phyloP scores from a whole-genome alignment of 1,284 basidiomycete genomes.

The Apiotrichum mycotoxinovorans region DNA sequence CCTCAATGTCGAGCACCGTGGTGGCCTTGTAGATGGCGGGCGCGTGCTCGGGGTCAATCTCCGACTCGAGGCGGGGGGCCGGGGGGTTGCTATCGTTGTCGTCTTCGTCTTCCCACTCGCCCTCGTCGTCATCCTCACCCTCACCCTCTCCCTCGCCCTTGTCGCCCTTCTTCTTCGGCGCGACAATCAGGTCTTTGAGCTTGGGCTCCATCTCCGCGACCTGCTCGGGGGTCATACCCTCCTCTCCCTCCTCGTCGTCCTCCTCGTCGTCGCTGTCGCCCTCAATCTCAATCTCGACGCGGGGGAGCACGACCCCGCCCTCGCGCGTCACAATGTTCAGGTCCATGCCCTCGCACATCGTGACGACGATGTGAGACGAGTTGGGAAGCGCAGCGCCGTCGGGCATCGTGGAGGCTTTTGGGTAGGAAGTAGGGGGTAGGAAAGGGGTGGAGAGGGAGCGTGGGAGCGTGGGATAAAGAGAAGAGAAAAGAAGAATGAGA shows the following conservation, averaged over 20 bases:
- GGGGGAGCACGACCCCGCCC: neutral
- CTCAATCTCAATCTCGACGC: neutral
- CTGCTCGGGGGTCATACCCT: neutral
- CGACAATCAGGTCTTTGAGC: neutral
- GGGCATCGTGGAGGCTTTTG: neutral
- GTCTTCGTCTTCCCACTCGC: conserved; percentile 1
- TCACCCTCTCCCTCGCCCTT: too few species aligned
- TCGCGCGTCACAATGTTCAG: conserved; percentile 3
- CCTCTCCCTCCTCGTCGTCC: neutral
- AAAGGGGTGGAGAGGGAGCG: neutral
- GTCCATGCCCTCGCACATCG: conserved; percentile 1
- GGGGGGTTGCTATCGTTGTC: neutral
- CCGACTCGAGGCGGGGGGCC: neutral
- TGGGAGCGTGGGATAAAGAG: neutral
- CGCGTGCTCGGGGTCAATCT: conserved; percentile 1
- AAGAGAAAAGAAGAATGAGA: neutral
- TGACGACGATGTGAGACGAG: neutral
- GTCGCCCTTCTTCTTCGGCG: neutral
- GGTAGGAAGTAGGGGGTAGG: neutral
- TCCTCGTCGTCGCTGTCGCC: neutral
- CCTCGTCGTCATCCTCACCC: neutral
- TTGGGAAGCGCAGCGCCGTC: neutral
- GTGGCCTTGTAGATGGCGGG: neutral
- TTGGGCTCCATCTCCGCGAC: neutral
- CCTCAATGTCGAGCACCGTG: conserved; percentile 1